Evolutionary conservation across 1,284 basidiomycete genomes (phyloP).

Genomic region (Sporisorium graminicola): DNA sequence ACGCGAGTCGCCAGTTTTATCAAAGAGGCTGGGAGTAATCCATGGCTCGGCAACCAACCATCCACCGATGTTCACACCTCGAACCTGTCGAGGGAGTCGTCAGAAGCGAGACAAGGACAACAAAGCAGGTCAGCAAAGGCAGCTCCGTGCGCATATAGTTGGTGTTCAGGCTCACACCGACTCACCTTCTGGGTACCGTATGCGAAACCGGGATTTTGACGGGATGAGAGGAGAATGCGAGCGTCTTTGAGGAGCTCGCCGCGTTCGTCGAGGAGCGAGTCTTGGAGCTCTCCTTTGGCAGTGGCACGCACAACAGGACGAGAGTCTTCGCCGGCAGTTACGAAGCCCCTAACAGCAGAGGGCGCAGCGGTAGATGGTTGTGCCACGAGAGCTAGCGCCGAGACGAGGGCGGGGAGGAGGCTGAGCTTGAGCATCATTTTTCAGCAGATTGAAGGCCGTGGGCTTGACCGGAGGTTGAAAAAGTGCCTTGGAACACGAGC

Average conservation of each 20-base stretch:
- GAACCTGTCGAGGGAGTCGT: conserved; percentile 34
- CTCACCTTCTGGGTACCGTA: conserved; percentile 42
- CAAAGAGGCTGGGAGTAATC: conserved; percentile 73
- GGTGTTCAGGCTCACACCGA: not conserved
- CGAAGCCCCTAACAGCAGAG: conserved; percentile 24
- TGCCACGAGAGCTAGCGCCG: conserved; percentile 28
- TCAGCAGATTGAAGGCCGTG: not conserved
- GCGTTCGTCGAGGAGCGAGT: conserved; percentile 41
- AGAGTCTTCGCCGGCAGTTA: conserved; percentile 33
- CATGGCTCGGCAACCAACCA: conserved; percentile 68
- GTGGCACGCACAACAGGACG: conserved; percentile 43
- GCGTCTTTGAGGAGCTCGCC: conserved; percentile 36
- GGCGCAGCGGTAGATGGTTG: conserved; percentile 22
- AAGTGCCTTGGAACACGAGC: not conserved
- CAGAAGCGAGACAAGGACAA: not conserved
- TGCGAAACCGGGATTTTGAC: conserved; percentile 46
- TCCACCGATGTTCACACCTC: conserved; percentile 67
- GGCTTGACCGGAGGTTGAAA: not conserved
- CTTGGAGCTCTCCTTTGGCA: conserved; percentile 27
- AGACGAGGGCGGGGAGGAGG: conserved; percentile 18
- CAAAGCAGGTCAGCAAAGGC: not conserved
- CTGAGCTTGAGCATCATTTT: conserved; percentile 27
- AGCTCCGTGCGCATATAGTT: not conserved
- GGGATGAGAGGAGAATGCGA: conserved; percentile 40
- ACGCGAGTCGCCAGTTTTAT: conserved; percentile 58